Evolutionary conservation across 768 basidiomycete species (phyloP), one percentile per base, ranked within the genome.

Genomic region (Candolleomyces aberdarensis): DNA sequence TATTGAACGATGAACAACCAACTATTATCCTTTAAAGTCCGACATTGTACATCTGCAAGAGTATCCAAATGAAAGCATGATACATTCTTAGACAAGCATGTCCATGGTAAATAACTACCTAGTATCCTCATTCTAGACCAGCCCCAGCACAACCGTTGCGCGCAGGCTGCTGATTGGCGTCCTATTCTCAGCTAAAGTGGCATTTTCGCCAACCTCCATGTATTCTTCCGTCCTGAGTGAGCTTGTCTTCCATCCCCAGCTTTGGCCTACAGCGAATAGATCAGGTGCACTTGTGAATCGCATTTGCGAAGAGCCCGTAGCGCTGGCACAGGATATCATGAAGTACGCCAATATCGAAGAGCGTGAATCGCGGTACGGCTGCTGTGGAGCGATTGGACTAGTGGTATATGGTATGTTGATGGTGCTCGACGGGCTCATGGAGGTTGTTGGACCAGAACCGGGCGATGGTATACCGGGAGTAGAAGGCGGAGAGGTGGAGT

Each of bases 171-270:
- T 68, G 2, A 71, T 53, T 13, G 68, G 63, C 26, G 65, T 41
- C 11, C 67, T 67, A 19, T 47, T 62, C 5, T 43, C 55, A 51
- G 43, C 65, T n/a, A 69, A 62, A 17, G 69, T 65, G 61, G 72
- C 69, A 15, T 77, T 70, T 40, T 72, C 69, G 15, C 74, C 73
- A 54, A 84, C 67, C 62, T 82, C 74, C 62, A 77, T 67, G 66
- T 81, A 78, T 59, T 82, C 84, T 57, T 85, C 83, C 19, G 78
- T 79, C 70, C 74, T 70, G 61, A 82, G 64, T 13, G 80, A 77
- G 61, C 80, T 81, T 14, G 79, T 78, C 75, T 94, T 94, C 94
- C 94, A 96, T 0, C 94, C 95, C 95, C 94, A 96, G 63, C 90
- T 92, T 78, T 95, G 92, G 62, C 86, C 86, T 49, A 94, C 80